phyloP scores from a whole-genome alignment of 2,329 filamentous ascomycete genomes.

The Ceratocystis alfenasii region DNA sequence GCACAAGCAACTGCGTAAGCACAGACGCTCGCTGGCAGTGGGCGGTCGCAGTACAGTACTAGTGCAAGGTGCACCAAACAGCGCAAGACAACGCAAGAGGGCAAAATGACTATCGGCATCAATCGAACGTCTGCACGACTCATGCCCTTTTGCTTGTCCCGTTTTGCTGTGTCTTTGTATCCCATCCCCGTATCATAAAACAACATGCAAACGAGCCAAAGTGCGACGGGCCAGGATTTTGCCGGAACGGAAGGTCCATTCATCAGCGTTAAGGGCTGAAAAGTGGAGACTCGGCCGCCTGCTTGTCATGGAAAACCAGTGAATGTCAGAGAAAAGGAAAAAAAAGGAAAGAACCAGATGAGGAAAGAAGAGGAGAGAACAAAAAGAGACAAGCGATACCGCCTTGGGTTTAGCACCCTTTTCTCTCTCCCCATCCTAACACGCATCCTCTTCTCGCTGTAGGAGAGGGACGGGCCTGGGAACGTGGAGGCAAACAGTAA shows the following conservation, averaged over 20 bases:
- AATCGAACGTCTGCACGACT: neutral
- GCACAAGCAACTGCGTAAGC: neutral
- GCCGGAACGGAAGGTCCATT: neutral
- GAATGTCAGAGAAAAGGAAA: neutral
- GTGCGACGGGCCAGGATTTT: neutral
- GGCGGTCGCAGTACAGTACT: neutral
- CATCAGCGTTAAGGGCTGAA: neutral
- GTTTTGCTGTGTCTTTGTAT: neutral
- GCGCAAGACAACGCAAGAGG: neutral
- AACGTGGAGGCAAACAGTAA: neutral
- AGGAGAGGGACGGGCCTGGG: neutral
- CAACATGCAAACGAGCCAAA: neutral
- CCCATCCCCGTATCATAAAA: neutral
- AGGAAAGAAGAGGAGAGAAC: neutral
- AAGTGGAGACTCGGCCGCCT: neutral
- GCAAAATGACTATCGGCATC: neutral
- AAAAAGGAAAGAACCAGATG: neutral
- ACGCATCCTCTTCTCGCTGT: neutral
- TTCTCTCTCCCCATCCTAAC: neutral
- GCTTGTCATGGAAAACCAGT: neutral
- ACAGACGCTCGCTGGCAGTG: no score
- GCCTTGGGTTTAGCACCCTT: conserved; percentile 1
- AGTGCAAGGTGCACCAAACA: neutral
- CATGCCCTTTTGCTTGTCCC: no score
- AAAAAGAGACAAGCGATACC: neutral